These are phyloP conservation scores for Fusarium nelsonii DNA, from an alignment of 2,329 filamentous ascomycete genomes.

Conservation along the genomic window DNA sequence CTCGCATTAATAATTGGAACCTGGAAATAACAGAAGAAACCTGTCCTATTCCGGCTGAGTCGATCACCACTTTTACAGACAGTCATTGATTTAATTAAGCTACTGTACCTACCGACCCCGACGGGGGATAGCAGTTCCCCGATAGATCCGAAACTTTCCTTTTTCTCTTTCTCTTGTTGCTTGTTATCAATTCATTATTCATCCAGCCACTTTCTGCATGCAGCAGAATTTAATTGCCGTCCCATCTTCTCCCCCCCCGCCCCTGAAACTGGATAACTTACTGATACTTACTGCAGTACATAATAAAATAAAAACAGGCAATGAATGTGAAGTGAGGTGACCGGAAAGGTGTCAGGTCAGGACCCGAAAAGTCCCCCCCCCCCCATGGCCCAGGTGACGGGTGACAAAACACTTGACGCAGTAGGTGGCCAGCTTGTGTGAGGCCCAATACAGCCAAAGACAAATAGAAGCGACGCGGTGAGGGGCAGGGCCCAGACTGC, in stretches of 20 bases:
- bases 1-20: not conserved
- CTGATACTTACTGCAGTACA: not conserved
- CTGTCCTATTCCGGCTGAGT: conserved; percentile 26
- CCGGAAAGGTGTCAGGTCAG: conserved; percentile 23
- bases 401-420: conserved; percentile 50
- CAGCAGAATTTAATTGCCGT: not conserved
- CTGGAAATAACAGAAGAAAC: conserved; percentile 13
- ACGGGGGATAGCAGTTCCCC: conserved; percentile 29
- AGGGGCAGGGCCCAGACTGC: conserved; percentile 55
- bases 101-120: conserved; percentile 5
- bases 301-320: conserved; percentile 12
- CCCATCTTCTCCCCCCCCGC: not conserved
- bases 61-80: not conserved
- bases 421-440: conserved; percentile 49
- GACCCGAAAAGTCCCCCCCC: conserved; percentile 12
- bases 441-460: conserved; percentile 44
- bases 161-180: not conserved
- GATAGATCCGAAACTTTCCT: conserved; percentile 28
- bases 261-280: conserved; percentile 2
- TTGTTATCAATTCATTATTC: not conserved
- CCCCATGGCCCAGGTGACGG: conserved; percentile 48
- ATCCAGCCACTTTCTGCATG: conserved; percentile 18
- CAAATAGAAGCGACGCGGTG: conserved; percentile 52
- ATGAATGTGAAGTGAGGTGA: conserved; percentile 11
- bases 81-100: not conserved